A percentile compares a stretch with the other conserved stretches of the same genome.
phyloP scores from a whole-genome alignment of 2,329 filamentous ascomycete species.

The Camillea tinctor region DNA sequence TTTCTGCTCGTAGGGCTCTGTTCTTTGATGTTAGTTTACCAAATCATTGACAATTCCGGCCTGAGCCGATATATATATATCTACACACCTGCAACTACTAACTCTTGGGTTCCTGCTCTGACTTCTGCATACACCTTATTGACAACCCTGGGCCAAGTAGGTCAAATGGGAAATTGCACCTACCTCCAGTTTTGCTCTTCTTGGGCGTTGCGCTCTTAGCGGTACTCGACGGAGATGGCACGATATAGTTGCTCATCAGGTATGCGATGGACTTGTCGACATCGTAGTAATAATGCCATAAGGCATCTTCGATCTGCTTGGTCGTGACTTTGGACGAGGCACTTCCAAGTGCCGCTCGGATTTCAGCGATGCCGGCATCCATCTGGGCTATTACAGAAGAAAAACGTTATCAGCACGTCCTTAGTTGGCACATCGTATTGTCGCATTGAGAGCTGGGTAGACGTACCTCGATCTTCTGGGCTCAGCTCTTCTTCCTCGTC shows the following conservation, averaged over 20 bases:
- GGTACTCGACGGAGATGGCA: slow-evolving; percentile 39
- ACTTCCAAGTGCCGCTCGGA: slow-evolving; percentile 63
- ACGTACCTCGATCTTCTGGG: slow-evolving; percentile 33
- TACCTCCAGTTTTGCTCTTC: slow-evolving; percentile 44
- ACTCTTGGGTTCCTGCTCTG: slow-evolving; percentile 3
- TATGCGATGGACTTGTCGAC: slow-evolving; percentile 82
- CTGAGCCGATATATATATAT: slow-evolving; percentile 10
- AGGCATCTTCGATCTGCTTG: slow-evolving; percentile 76
- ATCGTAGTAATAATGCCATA: slow-evolving; percentile 98
- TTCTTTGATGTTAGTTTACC: slow-evolving; percentile 13
- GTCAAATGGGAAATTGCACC: slow-evolving; percentile 32
- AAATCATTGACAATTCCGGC: not conserved
- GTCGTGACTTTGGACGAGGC: slow-evolving; percentile 55
- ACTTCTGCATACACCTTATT: slow-evolving; percentile 1
- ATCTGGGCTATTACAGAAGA: slow-evolving; percentile 48
- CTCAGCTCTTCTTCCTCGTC: slow-evolving; percentile 45
- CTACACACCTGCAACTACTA: slow-evolving; percentile 17
- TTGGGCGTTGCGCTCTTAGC: slow-evolving; percentile 39
- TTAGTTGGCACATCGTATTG: not conserved
- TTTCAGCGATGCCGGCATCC: slow-evolving; percentile 63
- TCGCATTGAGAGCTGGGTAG: not conserved
- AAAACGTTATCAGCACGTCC: slow-evolving; percentile 1
- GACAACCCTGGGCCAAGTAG: slow-evolving; percentile 6
- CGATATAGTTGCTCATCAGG: slow-evolving; percentile 64
- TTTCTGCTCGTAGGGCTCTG: slow-evolving; percentile 17